These are phyloP conservation scores for Plantago ovata DNA, from an alignment of 257 asterid genomes.

Conservation along the genomic window DNA sequence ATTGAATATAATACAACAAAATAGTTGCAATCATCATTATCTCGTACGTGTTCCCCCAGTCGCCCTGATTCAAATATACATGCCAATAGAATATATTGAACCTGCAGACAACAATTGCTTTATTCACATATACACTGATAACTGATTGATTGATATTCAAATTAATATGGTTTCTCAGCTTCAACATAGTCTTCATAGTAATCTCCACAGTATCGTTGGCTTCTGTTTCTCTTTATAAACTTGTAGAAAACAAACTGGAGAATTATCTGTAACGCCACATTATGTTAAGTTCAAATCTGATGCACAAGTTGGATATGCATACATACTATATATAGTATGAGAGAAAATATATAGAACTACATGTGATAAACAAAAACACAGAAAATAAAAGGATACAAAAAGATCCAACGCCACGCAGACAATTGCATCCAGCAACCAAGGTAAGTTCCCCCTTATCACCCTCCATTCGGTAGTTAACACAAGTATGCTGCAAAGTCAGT, in stretches of 20 bases:
- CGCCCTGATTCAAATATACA: too few relatives aligned
- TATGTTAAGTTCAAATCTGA: slow-evolving; percentile 13
- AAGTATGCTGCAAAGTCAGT: slow-evolving; percentile 39
- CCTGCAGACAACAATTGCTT: too few relatives aligned
- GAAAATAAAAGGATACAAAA: slow-evolving; percentile 39
- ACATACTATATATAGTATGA: neutral
- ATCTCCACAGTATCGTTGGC: slow-evolving; percentile 10
- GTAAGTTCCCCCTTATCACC: slow-evolving; percentile 44
- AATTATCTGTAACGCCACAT: slow-evolving; percentile 31
- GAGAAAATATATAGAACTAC: neutral
- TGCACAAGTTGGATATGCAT: neutral
- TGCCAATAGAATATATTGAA: too few relatives aligned
- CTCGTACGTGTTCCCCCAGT: too few relatives aligned
- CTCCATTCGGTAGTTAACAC: slow-evolving; percentile 44
- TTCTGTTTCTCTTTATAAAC: slow-evolving; percentile 24
- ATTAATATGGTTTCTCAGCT: slow-evolving; percentile 15
- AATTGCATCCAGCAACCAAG: slow-evolving; percentile 59
- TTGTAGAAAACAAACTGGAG: slow-evolving; percentile 45
- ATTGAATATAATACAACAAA: too few relatives aligned
- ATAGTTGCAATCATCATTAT: too few relatives aligned
- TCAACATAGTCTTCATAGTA: slow-evolving; percentile 18
- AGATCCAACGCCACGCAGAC: slow-evolving; percentile 56
- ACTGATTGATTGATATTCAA: neutral
- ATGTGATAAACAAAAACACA: neutral
- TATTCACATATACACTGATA: neutral